Evolutionary conservation across 306 rosid genomes (phyloP).

Genomic region (Calophaca sinica): DNA sequence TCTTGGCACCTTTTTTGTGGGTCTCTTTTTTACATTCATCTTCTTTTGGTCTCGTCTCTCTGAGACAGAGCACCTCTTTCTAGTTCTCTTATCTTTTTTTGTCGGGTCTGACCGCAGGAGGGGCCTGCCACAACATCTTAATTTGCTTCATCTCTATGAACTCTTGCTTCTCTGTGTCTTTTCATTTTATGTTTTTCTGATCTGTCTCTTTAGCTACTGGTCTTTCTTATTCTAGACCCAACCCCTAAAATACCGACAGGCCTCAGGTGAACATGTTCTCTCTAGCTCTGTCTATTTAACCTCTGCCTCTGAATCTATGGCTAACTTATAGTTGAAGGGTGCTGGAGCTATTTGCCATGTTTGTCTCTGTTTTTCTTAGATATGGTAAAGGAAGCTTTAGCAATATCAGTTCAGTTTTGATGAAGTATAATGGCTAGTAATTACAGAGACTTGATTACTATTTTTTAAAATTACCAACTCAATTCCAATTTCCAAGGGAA

Average conservation of each 20-base stretch:
- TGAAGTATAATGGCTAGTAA: neutral
- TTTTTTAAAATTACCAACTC: neutral
- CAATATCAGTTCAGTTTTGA: constrained; percentile 28
- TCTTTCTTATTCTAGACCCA: neutral
- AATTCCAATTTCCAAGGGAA: constrained; percentile 14
- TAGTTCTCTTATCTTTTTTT: constrained; percentile 1
- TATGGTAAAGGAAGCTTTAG: neutral
- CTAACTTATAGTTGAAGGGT: constrained; percentile 22
- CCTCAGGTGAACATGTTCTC: constrained; percentile 9
- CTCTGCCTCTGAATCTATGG: neutral
- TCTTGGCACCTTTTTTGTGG: neutral
- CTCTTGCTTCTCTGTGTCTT: too few relatives aligned
- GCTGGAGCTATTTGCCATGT: neutral
- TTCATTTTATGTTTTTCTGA: constrained; percentile 6
- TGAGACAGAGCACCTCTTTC: neutral
- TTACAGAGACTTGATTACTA: neutral
- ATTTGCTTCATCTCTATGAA: too few relatives aligned
- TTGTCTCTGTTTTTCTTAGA: neutral
- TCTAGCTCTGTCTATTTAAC: too few relatives aligned
- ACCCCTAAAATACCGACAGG: neutral
- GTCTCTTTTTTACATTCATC: constrained; percentile 10
- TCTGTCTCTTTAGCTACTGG: neutral
- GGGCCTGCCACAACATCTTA: neutral
- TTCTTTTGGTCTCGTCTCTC: neutral
- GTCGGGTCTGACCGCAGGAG: too few relatives aligned